Base-by-base conservation (phyloP, 1,139 yeast genomes). In the Taphrina populina region DNA sequence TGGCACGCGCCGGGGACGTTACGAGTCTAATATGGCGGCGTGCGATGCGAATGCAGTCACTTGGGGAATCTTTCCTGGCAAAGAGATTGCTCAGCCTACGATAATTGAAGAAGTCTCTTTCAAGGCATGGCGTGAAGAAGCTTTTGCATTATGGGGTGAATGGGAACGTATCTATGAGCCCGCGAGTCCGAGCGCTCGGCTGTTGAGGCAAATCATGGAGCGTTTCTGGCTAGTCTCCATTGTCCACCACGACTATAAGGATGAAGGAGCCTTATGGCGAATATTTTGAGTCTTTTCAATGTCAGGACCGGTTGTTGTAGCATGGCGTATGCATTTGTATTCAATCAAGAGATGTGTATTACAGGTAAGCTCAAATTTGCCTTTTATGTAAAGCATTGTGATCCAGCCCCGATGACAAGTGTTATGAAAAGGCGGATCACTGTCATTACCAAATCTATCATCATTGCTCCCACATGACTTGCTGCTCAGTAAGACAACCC, bases 61-160 rank as follows among this genome's bases (percentile, higher is more conserved):
- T 0, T 92, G 96, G 96, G 96, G 96, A 58, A 95, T 85, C 2
- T 88, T 90, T 73, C 95, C 95, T 1, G 84, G 83, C 70, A 78
- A 86, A 62, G 95, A 87, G 66, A 82, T 87, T 46, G 78, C 86
- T 29, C 96, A 88, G 68, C 86, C 95, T 1, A 88, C 97, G 0
- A 83, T 88, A 58, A 82, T 88, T 54, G 95, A 88, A 65, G 83
- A 80, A 63, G 95, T 88, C 64, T 85, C 95, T 2, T 88, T 88
- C 72, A 78, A 78, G 63, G 95, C 95, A 1, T 88, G 96, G 96
- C 79, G 83, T 62, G 95, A 90, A 65, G 98, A 92, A 68, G 95
- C 96, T 0, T 92, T 88, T 70, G 77, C 80, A 61, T 83, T 92
- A 60, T 87, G 96, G 95, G 72, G 77, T 40, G 95, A 90, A 70